Evolutionary conservation across 768 basidiomycete genomes (phyloP).

Genomic region (Sarcodon sp.): DNA sequence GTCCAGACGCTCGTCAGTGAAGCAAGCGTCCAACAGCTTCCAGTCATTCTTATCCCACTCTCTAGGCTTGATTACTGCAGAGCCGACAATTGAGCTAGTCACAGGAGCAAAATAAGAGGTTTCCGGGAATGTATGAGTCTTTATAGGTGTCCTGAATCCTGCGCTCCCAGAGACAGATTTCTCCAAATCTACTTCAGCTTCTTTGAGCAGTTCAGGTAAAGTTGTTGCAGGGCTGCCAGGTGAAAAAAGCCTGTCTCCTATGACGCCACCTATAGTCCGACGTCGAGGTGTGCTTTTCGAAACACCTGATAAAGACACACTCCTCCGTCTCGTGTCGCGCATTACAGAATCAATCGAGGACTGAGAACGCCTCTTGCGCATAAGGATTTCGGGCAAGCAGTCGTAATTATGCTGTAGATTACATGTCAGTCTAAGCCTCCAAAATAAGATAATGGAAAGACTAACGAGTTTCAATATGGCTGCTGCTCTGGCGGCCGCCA

Average conservation of each 20-base stretch:
- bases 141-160: neutral
- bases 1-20: constrained; percentile 56
- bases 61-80: constrained; percentile 10
- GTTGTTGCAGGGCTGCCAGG: constrained; percentile 41
- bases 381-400: constrained; percentile 44
- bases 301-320: constrained; percentile 17
- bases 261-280: constrained; percentile 25
- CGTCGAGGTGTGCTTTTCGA: constrained; percentile 13
- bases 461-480: constrained; percentile 85
- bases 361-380: constrained; percentile 8
- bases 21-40: constrained; percentile 69
- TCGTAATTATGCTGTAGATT: constrained; percentile 70
- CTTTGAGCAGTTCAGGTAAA: constrained; percentile 39
- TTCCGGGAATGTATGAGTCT: constrained; percentile 2
- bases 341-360: constrained; percentile 7
- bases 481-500: constrained; percentile 83
- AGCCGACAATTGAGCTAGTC: neutral
- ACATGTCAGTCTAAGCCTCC: constrained; percentile 1
- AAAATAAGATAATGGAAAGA: neutral
- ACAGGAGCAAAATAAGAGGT: neutral
- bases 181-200: constrained; percentile 31
- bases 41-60: constrained; percentile 70
- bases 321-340: constrained; percentile 20
- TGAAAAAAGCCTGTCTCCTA: constrained; percentile 37
- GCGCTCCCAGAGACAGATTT: neutral